These are phyloP conservation scores for Trypanosoma mega DNA, from an alignment of 208 protist genomes.

Conservation along the genomic window DNA sequence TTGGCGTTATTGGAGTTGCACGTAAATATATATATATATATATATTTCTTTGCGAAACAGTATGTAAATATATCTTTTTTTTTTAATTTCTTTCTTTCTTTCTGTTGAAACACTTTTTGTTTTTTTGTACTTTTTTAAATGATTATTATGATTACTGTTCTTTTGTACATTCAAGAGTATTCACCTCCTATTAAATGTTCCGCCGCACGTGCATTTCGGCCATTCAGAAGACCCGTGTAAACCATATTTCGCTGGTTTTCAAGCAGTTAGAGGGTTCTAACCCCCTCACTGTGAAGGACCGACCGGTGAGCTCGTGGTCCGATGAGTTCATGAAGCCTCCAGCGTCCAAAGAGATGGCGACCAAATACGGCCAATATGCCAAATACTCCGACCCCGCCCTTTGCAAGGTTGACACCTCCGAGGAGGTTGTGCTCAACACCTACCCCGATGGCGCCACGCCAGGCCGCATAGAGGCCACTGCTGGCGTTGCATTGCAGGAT, in stretches of 20 bases:
- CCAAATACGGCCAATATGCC: constrained; percentile 83
- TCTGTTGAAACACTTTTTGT: constrained; percentile 3
- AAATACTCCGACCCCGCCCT: constrained; percentile 86
- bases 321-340: constrained; percentile 88
- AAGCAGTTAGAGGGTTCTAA: constrained; percentile 80
- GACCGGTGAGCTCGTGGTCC: constrained; percentile 74
- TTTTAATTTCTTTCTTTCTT: constrained; percentile 24
- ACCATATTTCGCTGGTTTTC: constrained; percentile 67
- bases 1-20: background rate
- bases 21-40: constrained; percentile 12
- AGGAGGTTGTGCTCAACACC: constrained; percentile 90
- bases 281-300: constrained; percentile 85
- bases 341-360: constrained; percentile 63
- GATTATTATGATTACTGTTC: background rate
- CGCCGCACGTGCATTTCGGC: constrained; percentile 56
- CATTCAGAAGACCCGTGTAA: constrained; percentile 62
- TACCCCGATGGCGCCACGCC: constrained; percentile 76
- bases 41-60: background rate
- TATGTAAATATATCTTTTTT: constrained; percentile 10
- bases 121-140: constrained; percentile 12
- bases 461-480: constrained; percentile 83
- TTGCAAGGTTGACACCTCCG: constrained; percentile 69
- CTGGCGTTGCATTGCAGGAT: constrained; percentile 80
- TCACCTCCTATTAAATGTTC: constrained; percentile 47
- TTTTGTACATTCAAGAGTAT: background rate